phyloP scores from a whole-genome alignment of 768 basidiomycete genomes.

The Dioszegia hungarica region DNA sequence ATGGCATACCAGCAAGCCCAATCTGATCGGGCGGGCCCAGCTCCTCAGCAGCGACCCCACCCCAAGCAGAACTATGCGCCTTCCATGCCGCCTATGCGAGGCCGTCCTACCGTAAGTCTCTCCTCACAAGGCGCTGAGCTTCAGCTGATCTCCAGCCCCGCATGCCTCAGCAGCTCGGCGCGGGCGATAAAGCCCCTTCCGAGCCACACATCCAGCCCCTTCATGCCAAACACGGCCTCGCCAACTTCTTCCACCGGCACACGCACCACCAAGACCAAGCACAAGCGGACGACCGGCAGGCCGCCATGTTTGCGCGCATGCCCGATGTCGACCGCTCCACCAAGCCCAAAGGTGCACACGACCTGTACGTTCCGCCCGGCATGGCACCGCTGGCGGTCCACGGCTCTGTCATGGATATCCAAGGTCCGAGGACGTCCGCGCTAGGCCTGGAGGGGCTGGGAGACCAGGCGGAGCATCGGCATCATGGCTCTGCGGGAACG shows the following conservation, averaged over 20 bases:
- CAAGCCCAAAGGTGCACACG: conserved; percentile 14
- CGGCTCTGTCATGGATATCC: conserved; percentile 19
- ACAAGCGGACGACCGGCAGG: not conserved
- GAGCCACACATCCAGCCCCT: conserved; percentile 18
- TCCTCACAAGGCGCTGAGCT: not conserved
- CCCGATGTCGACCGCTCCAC: conserved; percentile 15
- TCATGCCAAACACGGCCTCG: conserved; percentile 6
- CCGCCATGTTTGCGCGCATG: conserved; percentile 4
- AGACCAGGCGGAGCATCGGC: conserved; percentile 1
- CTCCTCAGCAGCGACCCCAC: not conserved
- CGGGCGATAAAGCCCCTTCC: conserved; percentile 14
- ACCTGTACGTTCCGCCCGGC: conserved; percentile 27
- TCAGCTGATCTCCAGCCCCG: conserved; percentile 11
- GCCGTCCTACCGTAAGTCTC: conserved; percentile 18
- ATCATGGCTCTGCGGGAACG: not conserved
- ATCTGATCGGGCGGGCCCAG: not conserved
- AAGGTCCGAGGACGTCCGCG: conserved; percentile 21
- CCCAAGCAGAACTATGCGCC: conserved; percentile 16
- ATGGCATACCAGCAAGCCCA: too few species aligned
- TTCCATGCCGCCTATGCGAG: conserved; percentile 31
- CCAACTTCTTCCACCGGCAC: conserved; percentile 4
- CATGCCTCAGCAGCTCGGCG: conserved; percentile 32
- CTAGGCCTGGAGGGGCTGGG: conserved; percentile 29
- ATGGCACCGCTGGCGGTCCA: conserved; percentile 20
- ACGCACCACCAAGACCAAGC: not conserved